Conservation (phyloP, 108 stramenopile species). For the Chaetoceros muelleri region DNA sequence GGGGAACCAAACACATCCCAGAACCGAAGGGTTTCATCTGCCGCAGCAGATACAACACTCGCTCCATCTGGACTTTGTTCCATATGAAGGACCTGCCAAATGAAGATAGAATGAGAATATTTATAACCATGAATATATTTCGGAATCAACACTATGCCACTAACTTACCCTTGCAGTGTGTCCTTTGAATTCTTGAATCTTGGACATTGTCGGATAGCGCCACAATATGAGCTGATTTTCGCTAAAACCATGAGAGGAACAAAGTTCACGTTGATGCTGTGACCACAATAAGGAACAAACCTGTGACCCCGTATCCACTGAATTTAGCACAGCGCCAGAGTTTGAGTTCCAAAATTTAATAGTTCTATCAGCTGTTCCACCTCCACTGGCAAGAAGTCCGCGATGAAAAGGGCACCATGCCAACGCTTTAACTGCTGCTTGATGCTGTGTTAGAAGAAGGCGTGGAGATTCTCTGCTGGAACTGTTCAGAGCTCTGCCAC, state of each 20-base stretch:
- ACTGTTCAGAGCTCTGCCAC: neutral
- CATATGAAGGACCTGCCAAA: slow-evolving; percentile 75
- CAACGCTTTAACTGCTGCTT: slow-evolving; percentile 97
- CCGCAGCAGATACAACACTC: slow-evolving; percentile 91
- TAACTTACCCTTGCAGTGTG: slow-evolving; percentile 82
- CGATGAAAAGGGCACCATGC: slow-evolving; percentile 98
- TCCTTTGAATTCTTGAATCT: slow-evolving; percentile 92
- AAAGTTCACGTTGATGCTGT: slow-evolving; percentile 88
- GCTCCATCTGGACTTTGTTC: slow-evolving; percentile 90
- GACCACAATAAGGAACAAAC: slow-evolving; percentile 96
- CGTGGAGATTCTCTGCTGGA: slow-evolving; percentile 31
- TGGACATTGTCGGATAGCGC: slow-evolving; percentile 98
- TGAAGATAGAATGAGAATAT: too few relatives aligned
- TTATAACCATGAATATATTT: too few relatives aligned
- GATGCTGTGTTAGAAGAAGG: slow-evolving; percentile 80
- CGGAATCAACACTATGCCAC: too few relatives aligned
- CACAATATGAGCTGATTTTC: slow-evolving; percentile 96
- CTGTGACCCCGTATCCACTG: slow-evolving; percentile 94
- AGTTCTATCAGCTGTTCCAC: slow-evolving; percentile 97
- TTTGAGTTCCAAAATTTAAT: slow-evolving; percentile 99
- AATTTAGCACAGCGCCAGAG: slow-evolving; percentile 88
- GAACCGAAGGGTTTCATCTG: slow-evolving; percentile 98
- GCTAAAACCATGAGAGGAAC: slow-evolving; percentile 92
- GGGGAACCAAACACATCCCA: slow-evolving; percentile 93
- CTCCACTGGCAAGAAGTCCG: slow-evolving; percentile 94